These are phyloP conservation scores for Pecoramyces ruminantium DNA, from an alignment of 192 early-diverging fungal genomes.

Conservation along the genomic window DNA sequence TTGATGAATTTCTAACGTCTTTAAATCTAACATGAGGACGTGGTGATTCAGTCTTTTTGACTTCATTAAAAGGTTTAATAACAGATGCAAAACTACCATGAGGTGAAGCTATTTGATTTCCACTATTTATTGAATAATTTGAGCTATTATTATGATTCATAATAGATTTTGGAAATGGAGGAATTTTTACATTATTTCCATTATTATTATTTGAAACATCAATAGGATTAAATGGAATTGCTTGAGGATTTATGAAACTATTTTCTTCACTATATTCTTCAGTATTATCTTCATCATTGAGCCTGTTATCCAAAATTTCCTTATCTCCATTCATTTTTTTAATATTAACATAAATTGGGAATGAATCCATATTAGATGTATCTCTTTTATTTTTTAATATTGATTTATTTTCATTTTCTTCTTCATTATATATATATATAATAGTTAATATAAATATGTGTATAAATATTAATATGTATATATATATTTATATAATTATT, in stretches of 20 bases:
- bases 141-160: not conserved
- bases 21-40: not conserved
- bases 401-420: not conserved
- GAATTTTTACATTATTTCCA: not conserved
- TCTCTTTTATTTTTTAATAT: not conserved
- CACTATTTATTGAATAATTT: not conserved
- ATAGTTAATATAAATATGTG: too few species aligned
- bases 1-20: not conserved
- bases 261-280: not conserved
- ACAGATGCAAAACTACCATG: not conserved
- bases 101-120: not conserved
- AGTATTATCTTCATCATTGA: not conserved
- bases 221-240: not conserved
- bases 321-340: not conserved
- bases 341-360: not conserved
- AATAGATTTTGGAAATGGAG: not conserved
- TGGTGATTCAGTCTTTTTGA: not conserved
- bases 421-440: too few species aligned
- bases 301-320: not conserved
- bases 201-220: not conserved
- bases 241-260: not conserved
- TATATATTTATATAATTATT: too few species aligned
- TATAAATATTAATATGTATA: too few species aligned
- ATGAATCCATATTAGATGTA: not conserved
- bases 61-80: not conserved